phyloP scores from a whole-genome alignment of 805 yeast species.

The Wickerhamomyces canadensis region DNA sequence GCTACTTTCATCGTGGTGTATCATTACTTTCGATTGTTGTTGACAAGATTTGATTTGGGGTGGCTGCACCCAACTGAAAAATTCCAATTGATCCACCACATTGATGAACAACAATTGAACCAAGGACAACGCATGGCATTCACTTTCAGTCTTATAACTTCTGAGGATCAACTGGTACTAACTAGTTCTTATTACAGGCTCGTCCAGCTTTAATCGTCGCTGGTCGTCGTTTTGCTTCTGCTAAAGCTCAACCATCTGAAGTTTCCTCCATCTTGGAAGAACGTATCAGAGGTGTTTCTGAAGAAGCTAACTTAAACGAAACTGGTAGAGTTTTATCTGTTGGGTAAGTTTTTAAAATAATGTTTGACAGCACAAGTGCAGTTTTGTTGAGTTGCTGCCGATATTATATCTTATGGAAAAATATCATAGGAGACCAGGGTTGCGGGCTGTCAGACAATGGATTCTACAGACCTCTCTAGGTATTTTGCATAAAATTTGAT shows the following conservation, averaged over 20 bases:
- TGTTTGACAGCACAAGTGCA: not conserved
- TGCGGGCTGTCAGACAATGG: too few species aligned
- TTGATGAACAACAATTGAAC: slow-evolving; percentile 1
- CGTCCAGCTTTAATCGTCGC: slow-evolving; percentile 64
- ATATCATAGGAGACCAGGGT: too few species aligned
- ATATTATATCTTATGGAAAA: too few species aligned
- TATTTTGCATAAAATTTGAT: too few species aligned
- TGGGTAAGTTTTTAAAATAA: slow-evolving; percentile 57
- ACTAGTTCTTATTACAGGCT: slow-evolving; percentile 42
- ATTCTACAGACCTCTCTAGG: too few species aligned
- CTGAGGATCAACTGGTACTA: slow-evolving; percentile 4
- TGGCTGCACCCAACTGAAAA: too few species aligned
- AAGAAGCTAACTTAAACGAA: slow-evolving; percentile 96
- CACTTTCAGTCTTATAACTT: too few species aligned
- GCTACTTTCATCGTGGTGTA: too few species aligned
- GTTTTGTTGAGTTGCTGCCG: too few species aligned
- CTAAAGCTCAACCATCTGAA: slow-evolving; percentile 98
- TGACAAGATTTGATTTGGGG: too few species aligned
- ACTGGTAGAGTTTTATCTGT: slow-evolving; percentile 99
- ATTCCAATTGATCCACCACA: not conserved
- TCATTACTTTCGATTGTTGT: too few species aligned
- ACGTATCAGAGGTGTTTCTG: slow-evolving; percentile 98
- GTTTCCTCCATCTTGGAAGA: slow-evolving; percentile 98
- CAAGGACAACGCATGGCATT: not conserved
- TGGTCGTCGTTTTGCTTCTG: slow-evolving; percentile 81